These are phyloP conservation scores for Linum tenue DNA, from an alignment of 345 rosid genomes.

Conservation along the genomic window DNA sequence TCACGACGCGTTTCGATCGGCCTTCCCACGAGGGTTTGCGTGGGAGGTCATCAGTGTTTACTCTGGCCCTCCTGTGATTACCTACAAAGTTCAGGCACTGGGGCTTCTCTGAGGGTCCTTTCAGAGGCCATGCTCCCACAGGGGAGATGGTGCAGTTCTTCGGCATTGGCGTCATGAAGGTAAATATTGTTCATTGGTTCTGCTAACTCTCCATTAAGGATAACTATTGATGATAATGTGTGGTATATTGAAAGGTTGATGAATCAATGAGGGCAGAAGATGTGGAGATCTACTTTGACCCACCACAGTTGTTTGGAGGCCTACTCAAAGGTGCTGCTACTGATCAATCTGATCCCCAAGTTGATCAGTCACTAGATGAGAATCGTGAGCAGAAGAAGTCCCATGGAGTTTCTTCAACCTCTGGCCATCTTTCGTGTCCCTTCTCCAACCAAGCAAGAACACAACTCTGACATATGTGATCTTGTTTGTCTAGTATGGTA, in stretches of 20 bases:
- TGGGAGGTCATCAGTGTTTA: conserved; percentile 62
- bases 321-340: conserved; percentile 29
- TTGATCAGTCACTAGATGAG: neutral
- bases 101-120: conserved; percentile 79
- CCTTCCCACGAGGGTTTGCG: conserved; percentile 82
- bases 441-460: too few species aligned
- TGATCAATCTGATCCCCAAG: neutral
- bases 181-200: conserved; percentile 1
- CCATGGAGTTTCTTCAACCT: neutral
- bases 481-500: too few species aligned
- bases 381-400: neutral
- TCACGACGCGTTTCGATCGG: conserved; percentile 47
- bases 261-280: conserved; percentile 56
- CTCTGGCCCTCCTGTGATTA: conserved; percentile 64
- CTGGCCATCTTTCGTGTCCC: neutral
- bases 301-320: conserved; percentile 59
- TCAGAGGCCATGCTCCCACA: conserved; percentile 58
- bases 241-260: conserved; percentile 37
- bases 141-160: conserved; percentile 53
- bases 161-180: conserved; percentile 66
- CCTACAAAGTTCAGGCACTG: conserved; percentile 85
- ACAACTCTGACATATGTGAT: too few species aligned
- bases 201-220: neutral
- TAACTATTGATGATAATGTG: neutral
- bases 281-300: conserved; percentile 57